phyloP scores from a whole-genome alignment of 73 alveolate species.

The Tetrahymena thermophila region DNA sequence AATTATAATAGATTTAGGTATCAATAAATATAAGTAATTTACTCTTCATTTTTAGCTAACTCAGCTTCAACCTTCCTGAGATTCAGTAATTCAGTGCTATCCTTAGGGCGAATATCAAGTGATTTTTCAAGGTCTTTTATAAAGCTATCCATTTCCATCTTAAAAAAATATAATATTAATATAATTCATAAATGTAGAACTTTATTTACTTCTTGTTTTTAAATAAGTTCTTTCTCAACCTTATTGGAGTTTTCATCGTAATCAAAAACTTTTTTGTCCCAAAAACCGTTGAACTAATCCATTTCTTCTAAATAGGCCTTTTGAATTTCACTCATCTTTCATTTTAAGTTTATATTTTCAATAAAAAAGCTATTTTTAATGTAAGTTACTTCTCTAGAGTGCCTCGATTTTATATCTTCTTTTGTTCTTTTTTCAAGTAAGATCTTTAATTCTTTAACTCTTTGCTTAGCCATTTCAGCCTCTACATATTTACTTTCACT shows the following conservation, averaged over 20 bases:
- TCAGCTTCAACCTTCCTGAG: conserved; percentile 34
- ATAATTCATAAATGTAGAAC: neutral
- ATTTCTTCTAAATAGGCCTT: conserved; percentile 47
- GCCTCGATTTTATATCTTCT: conserved; percentile 21
- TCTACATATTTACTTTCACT: conserved; percentile 55
- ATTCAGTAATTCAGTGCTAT: conserved; percentile 49
- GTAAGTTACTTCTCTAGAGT: conserved; percentile 15
- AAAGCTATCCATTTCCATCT: conserved; percentile 36
- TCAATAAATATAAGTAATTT: neutral
- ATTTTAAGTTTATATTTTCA: neutral
- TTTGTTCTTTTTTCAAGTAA: conserved; percentile 19
- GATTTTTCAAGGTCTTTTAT: conserved; percentile 10
- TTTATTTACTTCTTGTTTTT: neutral
- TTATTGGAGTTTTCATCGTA: conserved; percentile 19
- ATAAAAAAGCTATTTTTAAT: neutral
- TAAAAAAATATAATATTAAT: neutral
- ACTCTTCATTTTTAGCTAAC: conserved; percentile 52
- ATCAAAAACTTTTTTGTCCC: conserved; percentile 45
- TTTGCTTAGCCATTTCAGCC: conserved; percentile 63
- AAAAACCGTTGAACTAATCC: conserved; percentile 36
- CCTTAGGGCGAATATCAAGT: conserved; percentile 24
- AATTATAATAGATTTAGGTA: too few relatives aligned
- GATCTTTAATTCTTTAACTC: conserved; percentile 49
- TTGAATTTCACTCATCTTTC: conserved; percentile 26
- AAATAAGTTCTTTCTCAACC: conserved; percentile 17